Base-by-base conservation (phyloP, 1,284 basidiomycete species). In the Porogramme epimiltina region DNA sequence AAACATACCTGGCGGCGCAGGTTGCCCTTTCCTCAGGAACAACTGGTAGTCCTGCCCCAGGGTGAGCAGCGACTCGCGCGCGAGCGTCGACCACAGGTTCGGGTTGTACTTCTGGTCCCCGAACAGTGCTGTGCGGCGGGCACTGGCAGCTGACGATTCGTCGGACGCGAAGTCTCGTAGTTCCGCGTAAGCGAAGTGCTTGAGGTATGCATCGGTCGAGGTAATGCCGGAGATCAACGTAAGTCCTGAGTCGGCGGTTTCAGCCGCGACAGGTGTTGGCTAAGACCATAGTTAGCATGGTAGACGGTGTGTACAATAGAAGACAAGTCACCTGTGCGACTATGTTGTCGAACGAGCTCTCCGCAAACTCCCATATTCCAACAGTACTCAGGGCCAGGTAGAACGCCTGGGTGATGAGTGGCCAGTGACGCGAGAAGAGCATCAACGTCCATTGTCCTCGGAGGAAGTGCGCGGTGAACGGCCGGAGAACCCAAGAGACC, bases 61-160 rank as follows among this genome's bases (percentile, higher is more conserved):
- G 9, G 78, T 67, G 5, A 85, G 56, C 2, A 92, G 74, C 20
- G 81, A 76, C 47, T 84, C 80, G 3, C 86, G 75, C 13, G 76
- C 74, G 22, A 90, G 70, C 3, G 75, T 75, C 25, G 72, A 73
- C 88, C 89, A 92, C 3, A 87, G 65, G 47, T 72, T 82, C 0
- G 85, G 85, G 22, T 74, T 78, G 41, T 81, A 78, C 60, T 85
- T 87, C 63, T 88, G 84, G 61, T 91, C 88, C 1, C 75, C 77
- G 62, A 91, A 91, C 1, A 92, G 67, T 0, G 79, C 76, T 1
- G 77, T 73, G 6, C 89, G 76, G 31, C 75, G 56, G 0, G 74
- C 62, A 13, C 69, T 64, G 0, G 75, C 76, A 4, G 69, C 54
- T 0, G 73, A 45, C 3, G 73, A 70, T 15, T 73, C 67, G 25